These are phyloP conservation scores for Alternaria incomplexa DNA, from an alignment of 2,329 filamentous ascomycete species.

Conservation along the genomic window DNA sequence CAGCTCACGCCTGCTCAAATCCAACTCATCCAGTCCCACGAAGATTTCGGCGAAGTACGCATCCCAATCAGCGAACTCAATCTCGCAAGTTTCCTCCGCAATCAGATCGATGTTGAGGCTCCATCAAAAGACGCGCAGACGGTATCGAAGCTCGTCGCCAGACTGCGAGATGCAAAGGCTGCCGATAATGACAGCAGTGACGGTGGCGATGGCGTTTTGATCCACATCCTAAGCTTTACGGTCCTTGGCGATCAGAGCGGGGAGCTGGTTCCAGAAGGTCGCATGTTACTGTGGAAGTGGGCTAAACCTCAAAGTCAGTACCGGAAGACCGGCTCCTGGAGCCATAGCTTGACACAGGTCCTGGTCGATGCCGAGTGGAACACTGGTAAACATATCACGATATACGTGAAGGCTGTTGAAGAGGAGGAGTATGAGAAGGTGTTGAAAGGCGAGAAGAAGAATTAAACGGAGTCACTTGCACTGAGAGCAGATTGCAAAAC, in stretches of 20 bases:
- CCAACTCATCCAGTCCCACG: neutral
- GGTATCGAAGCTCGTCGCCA: neutral
- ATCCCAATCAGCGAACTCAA: neutral
- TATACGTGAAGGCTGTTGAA: neutral
- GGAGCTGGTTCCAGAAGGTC: neutral
- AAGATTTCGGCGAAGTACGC: neutral
- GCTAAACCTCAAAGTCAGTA: neutral
- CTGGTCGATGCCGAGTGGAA: conserved; percentile 1
- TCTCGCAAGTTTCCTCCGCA: neutral
- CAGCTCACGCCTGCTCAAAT: neutral
- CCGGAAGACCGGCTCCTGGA: neutral
- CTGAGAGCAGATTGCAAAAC: no score
- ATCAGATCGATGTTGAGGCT: neutral
- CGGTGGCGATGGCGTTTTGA: neutral
- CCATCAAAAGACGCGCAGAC: neutral
- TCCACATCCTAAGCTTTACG: neutral
- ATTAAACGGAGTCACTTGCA: neutral
- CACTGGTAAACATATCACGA: neutral
- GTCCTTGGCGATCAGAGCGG: neutral
- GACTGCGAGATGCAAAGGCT: neutral
- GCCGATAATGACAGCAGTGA: neutral
- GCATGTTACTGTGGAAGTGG: neutral
- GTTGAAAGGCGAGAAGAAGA: neutral
- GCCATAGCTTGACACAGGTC: neutral
- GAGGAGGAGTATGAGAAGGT: neutral